Percentiles rank a stretch among this genome's conserved stretches.
Conservation (phyloP, 331 rosid species). For the Rhamnella rubrinervis region DNA sequence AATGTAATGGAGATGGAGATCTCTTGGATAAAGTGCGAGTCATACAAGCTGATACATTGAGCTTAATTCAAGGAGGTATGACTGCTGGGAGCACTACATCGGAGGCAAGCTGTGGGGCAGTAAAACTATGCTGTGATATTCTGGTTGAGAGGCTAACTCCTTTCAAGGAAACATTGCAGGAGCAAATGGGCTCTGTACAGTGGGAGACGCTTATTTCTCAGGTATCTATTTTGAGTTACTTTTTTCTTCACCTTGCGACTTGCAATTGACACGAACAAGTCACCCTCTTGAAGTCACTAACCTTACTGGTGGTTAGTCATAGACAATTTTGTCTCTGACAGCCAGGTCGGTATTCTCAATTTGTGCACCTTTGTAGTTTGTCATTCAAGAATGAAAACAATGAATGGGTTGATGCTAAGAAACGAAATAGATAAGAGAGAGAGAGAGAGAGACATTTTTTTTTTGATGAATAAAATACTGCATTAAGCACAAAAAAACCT, state of each 20-base stretch:
- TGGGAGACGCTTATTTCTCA: constrained; percentile 78
- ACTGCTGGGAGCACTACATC: constrained; percentile 95
- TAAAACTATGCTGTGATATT: constrained; percentile 64
- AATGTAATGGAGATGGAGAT: constrained; percentile 42
- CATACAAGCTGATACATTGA: constrained; percentile 70
- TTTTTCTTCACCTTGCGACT: constrained; percentile 5
- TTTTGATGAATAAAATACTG: no score
- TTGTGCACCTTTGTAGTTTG: no score
- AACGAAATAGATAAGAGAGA: no score
- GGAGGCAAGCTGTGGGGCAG: constrained; percentile 89
- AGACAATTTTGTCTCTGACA: no score
- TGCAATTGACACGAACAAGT: no score
- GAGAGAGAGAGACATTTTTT: no score
- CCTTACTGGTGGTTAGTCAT: no score
- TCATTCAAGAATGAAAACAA: no score
- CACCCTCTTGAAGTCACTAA: no score
- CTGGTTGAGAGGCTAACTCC: constrained; percentile 77
- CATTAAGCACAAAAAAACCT: no score
- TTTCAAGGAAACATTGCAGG: constrained; percentile 55
- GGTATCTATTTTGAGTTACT: constrained; percentile 41
- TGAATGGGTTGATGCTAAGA: no score
- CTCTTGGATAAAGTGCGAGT: constrained; percentile 68
- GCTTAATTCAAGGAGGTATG: constrained; percentile 85
- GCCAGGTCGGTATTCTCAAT: no score
- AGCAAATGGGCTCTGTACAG: constrained; percentile 52